Conservation (phyloP, 768 basidiomycete species). For the Pisolithus microcarpus region DNA sequence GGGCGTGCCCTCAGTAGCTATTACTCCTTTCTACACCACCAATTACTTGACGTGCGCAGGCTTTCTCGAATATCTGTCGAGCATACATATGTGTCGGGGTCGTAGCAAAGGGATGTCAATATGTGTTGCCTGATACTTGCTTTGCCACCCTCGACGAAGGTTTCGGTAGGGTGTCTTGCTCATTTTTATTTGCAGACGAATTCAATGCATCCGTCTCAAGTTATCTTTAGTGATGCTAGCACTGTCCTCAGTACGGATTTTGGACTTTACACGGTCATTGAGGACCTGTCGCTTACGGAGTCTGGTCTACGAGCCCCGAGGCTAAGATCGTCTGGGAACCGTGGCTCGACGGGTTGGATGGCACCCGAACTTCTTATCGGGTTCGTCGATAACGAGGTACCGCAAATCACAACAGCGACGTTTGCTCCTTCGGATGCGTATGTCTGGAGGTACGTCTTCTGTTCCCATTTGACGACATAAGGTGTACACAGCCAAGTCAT, state of each 20-base stretch:
- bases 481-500: neutral
- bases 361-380: constrained; percentile 51
- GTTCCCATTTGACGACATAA: neutral
- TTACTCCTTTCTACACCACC: constrained; percentile 22
- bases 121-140: constrained; percentile 46
- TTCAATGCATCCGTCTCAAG: constrained; percentile 18
- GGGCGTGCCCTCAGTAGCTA: constrained; percentile 21
- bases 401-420: constrained; percentile 50
- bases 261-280: constrained; percentile 51
- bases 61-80: constrained; percentile 32
- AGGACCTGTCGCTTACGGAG: constrained; percentile 38
- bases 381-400: constrained; percentile 41
- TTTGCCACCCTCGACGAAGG: constrained; percentile 48
- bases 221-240: constrained; percentile 44
- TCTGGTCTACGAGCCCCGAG: constrained; percentile 16
- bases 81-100: constrained; percentile 51
- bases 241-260: constrained; percentile 55
- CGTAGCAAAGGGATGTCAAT: constrained; percentile 49
- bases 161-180: constrained; percentile 22
- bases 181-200: constrained; percentile 2
- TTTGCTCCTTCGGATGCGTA: constrained; percentile 55
- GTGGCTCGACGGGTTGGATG: constrained; percentile 33
- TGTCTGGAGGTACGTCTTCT: constrained; percentile 47
- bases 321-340: constrained; percentile 25
- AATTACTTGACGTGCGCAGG: constrained; percentile 2